phyloP scores from a whole-genome alignment of 2,329 filamentous ascomycete genomes.

The Lasiodiplodia sp. region DNA sequence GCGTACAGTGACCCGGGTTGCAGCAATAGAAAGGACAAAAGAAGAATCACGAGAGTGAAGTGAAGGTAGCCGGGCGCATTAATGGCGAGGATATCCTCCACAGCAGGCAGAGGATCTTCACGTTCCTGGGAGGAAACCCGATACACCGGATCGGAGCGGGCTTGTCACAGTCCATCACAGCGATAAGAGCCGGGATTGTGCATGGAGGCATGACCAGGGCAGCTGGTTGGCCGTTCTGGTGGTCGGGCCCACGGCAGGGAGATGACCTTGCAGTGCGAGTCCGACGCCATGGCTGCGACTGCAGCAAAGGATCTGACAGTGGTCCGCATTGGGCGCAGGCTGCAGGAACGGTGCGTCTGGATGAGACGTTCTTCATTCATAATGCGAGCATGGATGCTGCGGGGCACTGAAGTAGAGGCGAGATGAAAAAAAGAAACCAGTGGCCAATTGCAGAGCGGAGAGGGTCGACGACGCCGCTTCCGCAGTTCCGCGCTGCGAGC shows the following conservation, averaged over 20 bases:
- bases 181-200: conserved; percentile 17
- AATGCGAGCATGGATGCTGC: conserved; percentile 10
- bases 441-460: conserved; percentile 4
- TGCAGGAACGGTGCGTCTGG: conserved; percentile 17
- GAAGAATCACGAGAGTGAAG: conserved; percentile 11
- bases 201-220: neutral
- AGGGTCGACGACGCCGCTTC: conserved; percentile 19
- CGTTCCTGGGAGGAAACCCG: conserved; percentile 18
- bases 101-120: conserved; percentile 23
- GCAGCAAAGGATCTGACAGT: conserved; percentile 14
- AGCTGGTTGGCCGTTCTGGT: neutral
- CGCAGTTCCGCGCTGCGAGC: conserved; percentile 19
- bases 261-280: conserved; percentile 19
- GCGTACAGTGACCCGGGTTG: conserved; percentile 4
- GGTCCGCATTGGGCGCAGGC: neutral
- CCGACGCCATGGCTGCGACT: conserved; percentile 14
- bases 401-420: conserved; percentile 20
- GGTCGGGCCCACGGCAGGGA: conserved; percentile 12
- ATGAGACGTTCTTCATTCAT: conserved; percentile 18
- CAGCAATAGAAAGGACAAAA: conserved; percentile 19
- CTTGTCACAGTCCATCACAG: conserved; percentile 26
- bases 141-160: conserved; percentile 9
- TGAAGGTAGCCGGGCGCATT: conserved; percentile 6
- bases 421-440: conserved; percentile 22
- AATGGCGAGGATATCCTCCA: conserved; percentile 14